A percentile compares a stretch with the other conserved stretches of the same genome.
Evolutionary conservation across 2,329 filamentous ascomycete genomes (phyloP).

Genomic region (Hypoxylon sp.): DNA sequence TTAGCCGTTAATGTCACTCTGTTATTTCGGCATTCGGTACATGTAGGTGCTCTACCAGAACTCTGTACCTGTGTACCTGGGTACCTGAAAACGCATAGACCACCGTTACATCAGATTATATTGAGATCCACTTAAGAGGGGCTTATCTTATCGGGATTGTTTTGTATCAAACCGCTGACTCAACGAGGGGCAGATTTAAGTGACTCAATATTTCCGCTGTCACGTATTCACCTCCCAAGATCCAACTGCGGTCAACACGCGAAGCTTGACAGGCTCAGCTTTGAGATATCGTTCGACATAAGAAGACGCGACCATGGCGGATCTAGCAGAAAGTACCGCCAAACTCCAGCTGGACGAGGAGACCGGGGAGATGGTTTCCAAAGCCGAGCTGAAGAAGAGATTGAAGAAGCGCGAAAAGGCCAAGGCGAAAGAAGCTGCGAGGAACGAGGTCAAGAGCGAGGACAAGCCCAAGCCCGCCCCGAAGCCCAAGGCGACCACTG

Average conservation of each 20-base stretch:
- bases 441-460: constrained; percentile 44
- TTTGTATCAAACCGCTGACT: constrained; percentile 34
- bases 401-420: constrained; percentile 70
- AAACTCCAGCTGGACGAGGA: constrained; percentile 75
- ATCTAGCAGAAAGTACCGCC: constrained; percentile 62
- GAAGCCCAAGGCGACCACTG: constrained; percentile 64
- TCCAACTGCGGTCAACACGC: not conserved
- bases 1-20: not conserved
- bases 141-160: constrained; percentile 43
- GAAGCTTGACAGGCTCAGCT: not conserved
- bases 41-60: not conserved
- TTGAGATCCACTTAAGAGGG: constrained; percentile 41
- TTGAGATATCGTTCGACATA: not conserved
- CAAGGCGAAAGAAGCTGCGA: constrained; percentile 57
- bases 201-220: constrained; percentile 1
- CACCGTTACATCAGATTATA: not conserved
- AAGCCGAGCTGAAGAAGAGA: constrained; percentile 74
- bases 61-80: not conserved
- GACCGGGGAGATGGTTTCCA: constrained; percentile 77
- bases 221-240: not conserved
- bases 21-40: not conserved
- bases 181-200: constrained; percentile 40
- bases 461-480: constrained; percentile 52
- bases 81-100: not conserved
- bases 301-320: constrained; percentile 55